Percentiles rank a stretch among this genome's conserved stretches.
phyloP scores from a whole-genome alignment of 345 rosid genomes.

The Linum trigynum region DNA sequence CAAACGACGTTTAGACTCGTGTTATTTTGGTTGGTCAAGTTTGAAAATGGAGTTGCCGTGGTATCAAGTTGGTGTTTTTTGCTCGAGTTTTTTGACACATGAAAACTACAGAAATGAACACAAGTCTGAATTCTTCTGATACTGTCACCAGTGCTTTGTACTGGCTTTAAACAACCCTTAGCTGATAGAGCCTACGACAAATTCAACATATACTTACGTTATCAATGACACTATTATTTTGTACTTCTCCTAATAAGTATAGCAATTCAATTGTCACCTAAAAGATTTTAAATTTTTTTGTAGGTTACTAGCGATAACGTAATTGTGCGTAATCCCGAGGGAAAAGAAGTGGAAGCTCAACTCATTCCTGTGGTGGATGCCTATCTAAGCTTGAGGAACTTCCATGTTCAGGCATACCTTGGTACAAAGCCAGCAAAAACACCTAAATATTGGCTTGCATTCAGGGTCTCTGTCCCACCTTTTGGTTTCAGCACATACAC shows the following conservation, averaged over 20 bases:
- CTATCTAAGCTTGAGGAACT: slow-evolving; percentile 37
- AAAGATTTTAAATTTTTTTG: not conserved
- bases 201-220: not conserved
- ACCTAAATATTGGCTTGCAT: slow-evolving; percentile 64
- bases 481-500: slow-evolving; percentile 80
- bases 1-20: no score
- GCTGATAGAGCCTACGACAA: not conserved
- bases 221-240: no score
- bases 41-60: no score
- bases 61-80: not conserved
- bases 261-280: not conserved
- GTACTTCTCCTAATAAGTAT: not conserved
- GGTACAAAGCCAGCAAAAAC: slow-evolving; percentile 45
- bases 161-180: not conserved
- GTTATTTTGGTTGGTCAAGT: no score
- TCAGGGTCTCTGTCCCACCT: slow-evolving; percentile 80
- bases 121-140: not conserved
- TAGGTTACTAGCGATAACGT: slow-evolving; percentile 58
- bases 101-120: not conserved
- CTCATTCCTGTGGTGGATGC: slow-evolving; percentile 59
- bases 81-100: not conserved
- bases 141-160: not conserved
- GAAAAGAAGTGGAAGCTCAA: slow-evolving; percentile 66
- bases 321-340: slow-evolving; percentile 58
- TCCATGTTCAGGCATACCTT: slow-evolving; percentile 61